Evolutionary conservation across 75 land plant genomes (phyloP).

Genomic region (Pseudotsuga menziesii): DNA sequence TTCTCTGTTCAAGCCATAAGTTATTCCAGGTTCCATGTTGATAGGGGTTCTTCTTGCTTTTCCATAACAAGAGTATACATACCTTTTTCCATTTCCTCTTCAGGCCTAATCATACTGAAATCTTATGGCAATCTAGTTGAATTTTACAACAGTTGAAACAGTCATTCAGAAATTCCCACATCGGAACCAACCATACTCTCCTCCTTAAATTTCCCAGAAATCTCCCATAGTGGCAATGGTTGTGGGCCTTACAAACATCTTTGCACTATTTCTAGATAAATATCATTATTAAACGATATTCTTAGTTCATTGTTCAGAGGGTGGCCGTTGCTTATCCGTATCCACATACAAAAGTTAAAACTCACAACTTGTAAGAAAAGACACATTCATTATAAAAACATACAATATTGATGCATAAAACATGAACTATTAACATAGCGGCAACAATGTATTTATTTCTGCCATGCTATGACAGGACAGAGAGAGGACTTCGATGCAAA

Average conservation of each 20-base stretch:
- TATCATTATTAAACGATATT: too few species aligned
- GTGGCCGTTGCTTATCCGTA: too few species aligned
- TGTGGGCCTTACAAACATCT: too few species aligned
- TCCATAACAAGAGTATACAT: background rate
- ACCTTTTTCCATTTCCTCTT: slow-evolving; percentile 6
- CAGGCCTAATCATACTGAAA: too few species aligned
- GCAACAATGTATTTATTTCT: background rate
- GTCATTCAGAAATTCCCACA: background rate
- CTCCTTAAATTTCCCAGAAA: too few species aligned
- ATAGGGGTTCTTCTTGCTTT: background rate
- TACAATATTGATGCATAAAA: background rate
- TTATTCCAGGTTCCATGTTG: background rate
- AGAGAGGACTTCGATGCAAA: background rate
- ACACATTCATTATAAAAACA: too few species aligned
- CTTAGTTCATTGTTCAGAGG: too few species aligned
- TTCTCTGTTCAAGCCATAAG: background rate
- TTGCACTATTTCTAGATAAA: too few species aligned
- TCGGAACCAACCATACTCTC: slow-evolving; percentile 5
- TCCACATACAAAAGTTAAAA: too few species aligned
- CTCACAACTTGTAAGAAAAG: too few species aligned
- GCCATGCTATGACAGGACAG: background rate
- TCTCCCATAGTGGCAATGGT: too few species aligned
- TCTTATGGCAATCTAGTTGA: slow-evolving; percentile 9
- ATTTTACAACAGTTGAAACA: background rate
- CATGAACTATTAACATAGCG: background rate